phyloP scores from a whole-genome alignment of 2,329 filamentous ascomycete species.

The Aspergillus floridensis region DNA sequence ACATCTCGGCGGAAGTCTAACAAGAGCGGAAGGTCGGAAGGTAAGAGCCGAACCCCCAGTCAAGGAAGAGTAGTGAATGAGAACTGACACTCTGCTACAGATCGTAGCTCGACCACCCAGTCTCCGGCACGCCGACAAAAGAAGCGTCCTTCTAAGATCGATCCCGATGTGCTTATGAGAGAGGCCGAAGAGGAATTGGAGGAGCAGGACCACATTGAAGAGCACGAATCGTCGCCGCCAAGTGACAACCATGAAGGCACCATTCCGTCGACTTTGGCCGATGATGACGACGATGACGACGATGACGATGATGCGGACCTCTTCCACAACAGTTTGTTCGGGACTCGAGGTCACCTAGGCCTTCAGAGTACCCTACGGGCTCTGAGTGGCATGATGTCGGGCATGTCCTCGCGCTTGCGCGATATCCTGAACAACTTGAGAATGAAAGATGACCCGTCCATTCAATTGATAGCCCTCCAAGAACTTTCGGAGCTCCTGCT shows the following conservation, averaged over 20 bases:
- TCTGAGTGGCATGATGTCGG: conserved; percentile 87
- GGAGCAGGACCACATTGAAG: conserved; percentile 39
- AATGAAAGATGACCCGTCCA: conserved; percentile 77
- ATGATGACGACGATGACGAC: conserved; percentile 56
- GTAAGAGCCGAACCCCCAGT: conserved; percentile 30
- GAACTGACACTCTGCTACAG: conserved; percentile 21
- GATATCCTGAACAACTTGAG: conserved; percentile 73
- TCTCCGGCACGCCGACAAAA: conserved; percentile 49
- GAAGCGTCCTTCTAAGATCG: conserved; percentile 53
- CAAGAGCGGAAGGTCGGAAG: conserved; percentile 65
- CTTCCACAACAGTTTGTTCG: conserved; percentile 63
- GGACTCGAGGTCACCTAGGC: conserved; percentile 60
- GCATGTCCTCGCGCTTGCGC: conserved; percentile 74
- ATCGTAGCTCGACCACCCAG: conserved; percentile 35
- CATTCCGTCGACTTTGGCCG: conserved; percentile 50
- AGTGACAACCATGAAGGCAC: conserved; percentile 68
- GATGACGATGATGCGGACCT: conserved; percentile 61
- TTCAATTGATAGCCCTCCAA: conserved; percentile 88
- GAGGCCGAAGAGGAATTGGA: conserved; percentile 60
- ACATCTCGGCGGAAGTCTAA: conserved; percentile 71
- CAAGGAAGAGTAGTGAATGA: not conserved
- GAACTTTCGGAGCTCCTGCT: conserved; percentile 90
- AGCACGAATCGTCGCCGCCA: conserved; percentile 57
- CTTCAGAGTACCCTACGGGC: conserved; percentile 81
- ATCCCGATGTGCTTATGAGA: conserved; percentile 69